Evolutionary conservation across 371 early-diverging fungal species (phyloP).

Genomic region (Cokeromyces recurvatus): DNA sequence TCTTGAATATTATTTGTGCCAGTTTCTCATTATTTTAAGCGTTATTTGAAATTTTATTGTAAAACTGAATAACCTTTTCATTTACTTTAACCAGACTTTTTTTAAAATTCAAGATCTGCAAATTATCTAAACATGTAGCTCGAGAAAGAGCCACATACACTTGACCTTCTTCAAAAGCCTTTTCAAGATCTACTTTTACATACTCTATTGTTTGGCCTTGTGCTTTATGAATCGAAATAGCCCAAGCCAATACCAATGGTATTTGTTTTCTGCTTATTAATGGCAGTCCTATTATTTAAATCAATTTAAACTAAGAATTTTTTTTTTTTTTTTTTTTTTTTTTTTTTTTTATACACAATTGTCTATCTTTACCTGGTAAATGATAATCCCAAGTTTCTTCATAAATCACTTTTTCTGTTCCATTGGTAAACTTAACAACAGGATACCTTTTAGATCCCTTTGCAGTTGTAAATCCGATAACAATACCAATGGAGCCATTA

Average conservation of each 20-base stretch:
- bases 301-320: background rate
- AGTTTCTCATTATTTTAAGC: too few relatives aligned
- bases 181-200: conserved; percentile 71
- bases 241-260: conserved; percentile 65
- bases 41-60: conserved; percentile 20
- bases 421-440: conserved; percentile 46
- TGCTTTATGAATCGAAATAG: conserved; percentile 79
- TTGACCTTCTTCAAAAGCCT: conserved; percentile 83
- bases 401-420: conserved; percentile 39
- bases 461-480: conserved; percentile 45
- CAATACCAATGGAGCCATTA: conserved; percentile 82
- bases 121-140: conserved; percentile 55
- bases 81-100: conserved; percentile 64
- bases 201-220: conserved; percentile 91
- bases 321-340: too few relatives aligned
- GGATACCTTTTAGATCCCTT: background rate
- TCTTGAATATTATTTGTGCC: background rate
- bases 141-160: conserved; percentile 89
- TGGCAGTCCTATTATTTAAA: background rate
- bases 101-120: conserved; percentile 75
- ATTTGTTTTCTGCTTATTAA: conserved; percentile 44
- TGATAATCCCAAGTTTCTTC: conserved; percentile 43
- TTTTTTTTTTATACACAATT: too few relatives aligned
- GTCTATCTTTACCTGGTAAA: background rate
- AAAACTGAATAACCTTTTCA: conserved; percentile 63